Evolutionary conservation across 345 rosid genomes (phyloP).

Genomic region (Eucalyptus microcorys): DNA sequence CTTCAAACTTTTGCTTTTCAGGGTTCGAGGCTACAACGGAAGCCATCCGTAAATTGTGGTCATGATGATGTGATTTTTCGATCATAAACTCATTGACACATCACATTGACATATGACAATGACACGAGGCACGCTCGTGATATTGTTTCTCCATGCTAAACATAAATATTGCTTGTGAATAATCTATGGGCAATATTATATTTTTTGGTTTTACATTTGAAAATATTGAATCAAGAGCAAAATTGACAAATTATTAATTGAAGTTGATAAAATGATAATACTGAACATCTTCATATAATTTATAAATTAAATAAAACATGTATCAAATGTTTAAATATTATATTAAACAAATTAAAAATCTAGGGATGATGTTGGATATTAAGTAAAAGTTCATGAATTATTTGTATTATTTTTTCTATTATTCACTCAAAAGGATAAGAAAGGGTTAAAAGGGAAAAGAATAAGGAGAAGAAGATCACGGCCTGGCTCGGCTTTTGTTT

Average conservation of each 20-base stretch:
- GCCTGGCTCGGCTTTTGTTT: neutral
- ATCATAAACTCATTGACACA: neutral
- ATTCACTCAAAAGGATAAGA: neutral
- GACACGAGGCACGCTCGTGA: neutral
- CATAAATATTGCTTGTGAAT: neutral
- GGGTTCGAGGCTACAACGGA: neutral
- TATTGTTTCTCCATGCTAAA: neutral
- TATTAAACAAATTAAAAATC: neutral
- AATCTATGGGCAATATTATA: neutral
- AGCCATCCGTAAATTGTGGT: neutral
- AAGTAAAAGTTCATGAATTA: fast-evolving
- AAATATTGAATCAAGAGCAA: fast-evolving
- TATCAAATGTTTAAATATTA: fast-evolving
- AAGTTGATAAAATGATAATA: neutral
- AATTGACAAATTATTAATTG: fast-evolving
- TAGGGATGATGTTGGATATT: fast-evolving
- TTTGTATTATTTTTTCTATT: neutral
- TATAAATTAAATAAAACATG: too few relatives aligned
- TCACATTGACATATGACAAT: neutral
- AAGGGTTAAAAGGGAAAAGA: neutral
- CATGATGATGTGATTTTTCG: neutral
- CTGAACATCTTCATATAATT: neutral
- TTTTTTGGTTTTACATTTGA: neutral
- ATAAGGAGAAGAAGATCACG: neutral
- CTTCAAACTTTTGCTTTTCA: neutral